Conservation (phyloP, 257 asterid species). For the Solanum clarkiae region DNA sequence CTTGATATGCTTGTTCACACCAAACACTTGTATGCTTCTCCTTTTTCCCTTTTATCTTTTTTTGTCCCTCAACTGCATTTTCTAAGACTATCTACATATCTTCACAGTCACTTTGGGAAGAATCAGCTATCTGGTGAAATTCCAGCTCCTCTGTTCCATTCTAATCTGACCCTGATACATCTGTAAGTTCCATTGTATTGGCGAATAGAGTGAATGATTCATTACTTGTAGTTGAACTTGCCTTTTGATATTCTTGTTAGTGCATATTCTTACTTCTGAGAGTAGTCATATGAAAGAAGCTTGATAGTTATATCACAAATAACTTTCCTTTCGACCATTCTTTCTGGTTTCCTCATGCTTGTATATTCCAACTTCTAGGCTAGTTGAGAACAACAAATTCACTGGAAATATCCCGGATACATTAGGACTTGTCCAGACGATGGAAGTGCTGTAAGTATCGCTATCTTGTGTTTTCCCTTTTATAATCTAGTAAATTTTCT, state of each 20-base stretch:
- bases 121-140: conserved; percentile 65
- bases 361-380: conserved; percentile 24
- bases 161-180: conserved; percentile 53
- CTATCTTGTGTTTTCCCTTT: background rate
- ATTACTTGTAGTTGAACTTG: background rate
- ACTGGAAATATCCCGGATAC: conserved; percentile 63
- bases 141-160: conserved; percentile 53
- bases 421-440: conserved; percentile 36
- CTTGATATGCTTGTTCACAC: conserved; percentile 73
- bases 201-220: background rate
- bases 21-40: conserved; percentile 59
- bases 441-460: conserved; percentile 77
- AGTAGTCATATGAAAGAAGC: background rate
- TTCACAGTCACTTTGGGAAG: conserved; percentile 75
- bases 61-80: background rate
- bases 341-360: background rate
- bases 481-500: background rate
- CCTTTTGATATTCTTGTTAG: background rate
- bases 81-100: background rate
- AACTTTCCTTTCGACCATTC: background rate
- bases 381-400: conserved; percentile 54
- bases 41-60: background rate
- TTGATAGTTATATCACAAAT: background rate
- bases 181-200: conserved; percentile 40
- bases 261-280: background rate